Base-by-base conservation (phyloP, 148 eudicot species). In the Persicaria tinctoria region DNA sequence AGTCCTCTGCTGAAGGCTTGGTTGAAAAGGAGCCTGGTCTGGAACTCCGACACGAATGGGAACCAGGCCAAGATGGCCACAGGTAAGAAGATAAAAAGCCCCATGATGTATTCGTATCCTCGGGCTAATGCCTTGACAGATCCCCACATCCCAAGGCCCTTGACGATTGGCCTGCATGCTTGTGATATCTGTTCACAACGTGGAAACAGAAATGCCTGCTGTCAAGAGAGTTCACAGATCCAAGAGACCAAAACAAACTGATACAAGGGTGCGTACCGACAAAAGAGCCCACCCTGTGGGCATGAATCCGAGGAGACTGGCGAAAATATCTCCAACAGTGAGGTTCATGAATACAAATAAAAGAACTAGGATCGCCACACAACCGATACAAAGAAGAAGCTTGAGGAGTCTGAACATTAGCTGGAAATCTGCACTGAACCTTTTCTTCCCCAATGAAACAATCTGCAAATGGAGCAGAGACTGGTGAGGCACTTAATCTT, bases 341-440 rank as follows among this genome's bases (percentile, higher is more conserved):
- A 81, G 78, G 17, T 78, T 49, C 70, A 79, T 73, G 76, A 81
- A 78, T 70, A 74, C 16, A 49, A 70, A 17, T 53, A 81, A 54
- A 23, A 70, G 76, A 12, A 62, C 57, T 10, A 81, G 53, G 53
- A 54, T 73, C 47, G 72, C 78, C 75, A 75, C 70, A 38, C 54
- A 44, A 81, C 72, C 68, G 46, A 62, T 23, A 47, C 78, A 56
- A 5, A 81, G 18, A 8, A 81, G 78, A 46, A 75, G 73, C 78
- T 78, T 76, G 62, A 81, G 71, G 46, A 78, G 76, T 50, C 78
- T 83, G 87, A 91, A 91, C 88, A 86, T 84, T 63, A 91, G 85
- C 84, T 89, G 96, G 80, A 89, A 91, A 83, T 91, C 96, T 77
- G 96, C 96, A 76, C 96, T 87, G 78, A 89, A 89, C 76, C 83